These are phyloP conservation scores for Pythium sp. DNA, from an alignment of 352 stramenopile genomes.

Conservation along the genomic window DNA sequence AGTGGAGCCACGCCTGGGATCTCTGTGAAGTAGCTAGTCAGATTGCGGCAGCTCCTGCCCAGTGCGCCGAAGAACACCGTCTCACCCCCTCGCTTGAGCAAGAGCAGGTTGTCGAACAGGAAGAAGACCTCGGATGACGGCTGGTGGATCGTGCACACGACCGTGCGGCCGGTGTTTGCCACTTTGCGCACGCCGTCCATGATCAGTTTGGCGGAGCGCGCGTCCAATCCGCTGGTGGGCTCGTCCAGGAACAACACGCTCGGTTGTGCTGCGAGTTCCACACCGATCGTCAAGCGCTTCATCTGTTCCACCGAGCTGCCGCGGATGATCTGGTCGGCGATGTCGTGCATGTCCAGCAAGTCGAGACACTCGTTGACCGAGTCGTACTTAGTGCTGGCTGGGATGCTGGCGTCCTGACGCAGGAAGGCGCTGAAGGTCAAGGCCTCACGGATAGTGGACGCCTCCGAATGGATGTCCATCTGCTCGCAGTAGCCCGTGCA, in stretches of 20 bases:
- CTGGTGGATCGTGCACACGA: conserved; percentile 94
- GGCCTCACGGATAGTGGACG: conserved; percentile 75
- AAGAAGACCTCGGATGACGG: conserved; percentile 88
- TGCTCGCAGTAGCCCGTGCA: conserved; percentile 41
- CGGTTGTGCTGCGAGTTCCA: conserved; percentile 89
- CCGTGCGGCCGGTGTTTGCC: conserved; percentile 62
- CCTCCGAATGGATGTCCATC: conserved; percentile 80
- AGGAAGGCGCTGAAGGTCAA: conserved; percentile 81
- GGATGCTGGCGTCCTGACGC: conserved; percentile 22
- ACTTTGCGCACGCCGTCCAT: conserved; percentile 89
- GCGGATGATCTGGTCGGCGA: conserved; percentile 61
- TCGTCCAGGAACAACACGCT: conserved; percentile 90
- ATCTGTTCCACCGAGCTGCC: conserved; percentile 57
- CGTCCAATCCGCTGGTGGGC: conserved; percentile 88
- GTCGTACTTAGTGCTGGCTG: conserved; percentile 13
- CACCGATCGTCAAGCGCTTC: conserved; percentile 81
- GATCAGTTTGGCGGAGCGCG: conserved; percentile 80
- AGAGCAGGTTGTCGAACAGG: conserved; percentile 82
- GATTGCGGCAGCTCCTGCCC: not conserved
- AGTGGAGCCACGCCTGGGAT: not conserved
- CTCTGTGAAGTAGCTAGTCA: not conserved
- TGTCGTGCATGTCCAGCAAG: conserved; percentile 51
- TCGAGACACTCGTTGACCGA: conserved; percentile 68
- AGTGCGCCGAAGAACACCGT: conserved; percentile 28
- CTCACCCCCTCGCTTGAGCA: conserved; percentile 47